Conservation (phyloP, 2,329 filamentous ascomycete genomes). For the Nemania bipapillata region DNA sequence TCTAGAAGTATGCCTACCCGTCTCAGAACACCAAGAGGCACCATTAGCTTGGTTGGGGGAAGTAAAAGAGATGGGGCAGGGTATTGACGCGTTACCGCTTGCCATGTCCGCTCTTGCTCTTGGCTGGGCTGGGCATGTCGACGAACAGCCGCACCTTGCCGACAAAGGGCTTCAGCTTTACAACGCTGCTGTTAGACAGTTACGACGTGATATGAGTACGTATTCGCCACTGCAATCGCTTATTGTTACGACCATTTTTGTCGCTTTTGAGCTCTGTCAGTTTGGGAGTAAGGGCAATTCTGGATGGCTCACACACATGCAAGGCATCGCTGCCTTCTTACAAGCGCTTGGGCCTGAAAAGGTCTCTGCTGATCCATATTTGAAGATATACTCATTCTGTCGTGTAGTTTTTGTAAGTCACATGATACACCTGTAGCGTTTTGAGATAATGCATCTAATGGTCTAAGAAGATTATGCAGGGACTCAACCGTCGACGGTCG, state of each 20-base stretch:
- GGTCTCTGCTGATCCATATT: conserved; percentile 36
- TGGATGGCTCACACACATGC: conserved; percentile 40
- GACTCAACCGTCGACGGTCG: conserved; percentile 29
- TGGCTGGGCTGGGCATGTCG: conserved; percentile 39
- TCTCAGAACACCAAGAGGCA: conserved; percentile 32
- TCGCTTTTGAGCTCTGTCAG: conserved; percentile 41
- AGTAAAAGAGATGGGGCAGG: conserved; percentile 34
- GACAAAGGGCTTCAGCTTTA: conserved; percentile 41
- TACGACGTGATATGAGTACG: conserved; percentile 33
- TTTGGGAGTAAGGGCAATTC: conserved; percentile 39
- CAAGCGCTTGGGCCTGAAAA: conserved; percentile 36
- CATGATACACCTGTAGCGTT: too few relatives aligned
- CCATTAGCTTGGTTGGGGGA: conserved; percentile 39
- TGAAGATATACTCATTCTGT: conserved; percentile 39
- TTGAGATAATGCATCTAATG: not conserved
- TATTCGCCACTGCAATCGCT: conserved; percentile 37
- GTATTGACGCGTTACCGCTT: conserved; percentile 39
- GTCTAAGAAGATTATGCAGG: conserved; percentile 34
- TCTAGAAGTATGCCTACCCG: conserved; percentile 34
- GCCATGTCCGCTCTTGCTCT: conserved; percentile 43
- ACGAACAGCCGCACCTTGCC: conserved; percentile 32
- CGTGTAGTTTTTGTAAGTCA: conserved; percentile 39
- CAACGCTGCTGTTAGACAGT: conserved; percentile 37
- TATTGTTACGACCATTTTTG: conserved; percentile 37
- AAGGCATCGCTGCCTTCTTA: conserved; percentile 37